Conservation (phyloP, 164 flowering plant species). For the Warburgia ugandensis region DNA sequence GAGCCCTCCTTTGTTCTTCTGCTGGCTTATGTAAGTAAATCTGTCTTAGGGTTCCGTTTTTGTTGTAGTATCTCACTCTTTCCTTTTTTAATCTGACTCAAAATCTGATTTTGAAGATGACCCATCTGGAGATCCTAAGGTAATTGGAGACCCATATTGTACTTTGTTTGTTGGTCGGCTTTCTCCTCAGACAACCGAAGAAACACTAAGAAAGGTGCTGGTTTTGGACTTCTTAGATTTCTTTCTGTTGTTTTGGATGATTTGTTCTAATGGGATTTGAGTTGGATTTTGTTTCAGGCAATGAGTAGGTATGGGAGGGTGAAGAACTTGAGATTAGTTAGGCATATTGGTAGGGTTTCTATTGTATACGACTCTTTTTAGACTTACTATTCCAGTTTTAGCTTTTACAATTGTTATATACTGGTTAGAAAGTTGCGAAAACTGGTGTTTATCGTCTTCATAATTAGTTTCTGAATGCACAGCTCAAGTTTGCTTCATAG, state of each 20-base stretch:
- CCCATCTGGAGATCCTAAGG: constrained; percentile 82
- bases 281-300: constrained; percentile 28
- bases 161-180: constrained; percentile 83
- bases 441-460: background rate
- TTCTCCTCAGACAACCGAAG: constrained; percentile 64
- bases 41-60: too few species aligned
- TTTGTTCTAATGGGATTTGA: background rate
- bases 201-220: constrained; percentile 58
- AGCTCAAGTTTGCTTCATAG: background rate
- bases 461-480: background rate
- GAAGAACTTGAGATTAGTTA: constrained; percentile 71
- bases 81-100: background rate
- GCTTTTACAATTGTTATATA: background rate
- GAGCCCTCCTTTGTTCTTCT: constrained; percentile 84
- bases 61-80: too few species aligned
- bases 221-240: background rate
- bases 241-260: background rate
- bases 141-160: constrained; percentile 74
- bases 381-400: background rate
- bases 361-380: background rate
- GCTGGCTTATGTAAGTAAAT: constrained; percentile 76
- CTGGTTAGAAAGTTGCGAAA: background rate
- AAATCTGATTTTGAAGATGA: constrained; percentile 47
- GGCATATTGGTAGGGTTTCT: constrained; percentile 58
- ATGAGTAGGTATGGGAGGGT: constrained; percentile 85